These are phyloP conservation scores for Saccharomycopsis guyanensis DNA, from an alignment of 805 yeast species.

Conservation along the genomic window DNA sequence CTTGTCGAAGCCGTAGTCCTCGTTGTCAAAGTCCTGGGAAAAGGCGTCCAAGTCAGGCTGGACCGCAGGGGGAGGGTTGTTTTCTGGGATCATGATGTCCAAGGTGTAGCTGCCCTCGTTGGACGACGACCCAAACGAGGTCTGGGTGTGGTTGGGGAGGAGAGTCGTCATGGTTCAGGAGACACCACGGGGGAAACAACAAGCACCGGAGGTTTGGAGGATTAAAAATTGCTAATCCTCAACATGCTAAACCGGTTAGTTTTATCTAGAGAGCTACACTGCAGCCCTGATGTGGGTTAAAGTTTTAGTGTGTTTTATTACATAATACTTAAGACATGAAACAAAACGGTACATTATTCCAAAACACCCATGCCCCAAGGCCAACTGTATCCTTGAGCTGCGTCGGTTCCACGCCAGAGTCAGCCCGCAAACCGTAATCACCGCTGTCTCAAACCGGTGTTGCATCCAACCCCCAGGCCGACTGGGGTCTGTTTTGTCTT, in stretches of 20 bases:
- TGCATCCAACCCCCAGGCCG: too few species aligned
- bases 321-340: background rate
- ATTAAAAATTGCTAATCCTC: too few species aligned
- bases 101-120: background rate
- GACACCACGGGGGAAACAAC: too few species aligned
- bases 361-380: too few species aligned
- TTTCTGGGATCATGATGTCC: background rate
- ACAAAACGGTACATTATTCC: too few species aligned
- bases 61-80: background rate
- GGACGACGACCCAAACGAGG: background rate
- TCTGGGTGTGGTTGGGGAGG: background rate
- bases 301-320: background rate
- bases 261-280: background rate
- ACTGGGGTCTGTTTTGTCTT: too few species aligned
- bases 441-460: too few species aligned
- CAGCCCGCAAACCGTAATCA: too few species aligned
- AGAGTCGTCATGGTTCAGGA: background rate
- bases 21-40: background rate
- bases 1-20: constrained; percentile 8
- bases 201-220: too few species aligned
- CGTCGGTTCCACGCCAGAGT: too few species aligned
- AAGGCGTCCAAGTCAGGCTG: background rate
- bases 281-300: background rate
- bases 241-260: too few species aligned
- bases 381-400: too few species aligned